Percentiles rank a stretch among this genome's conserved stretches.
phyloP scores from a whole-genome alignment of 2,329 filamentous ascomycete genomes.

The Hypoxylon sp. region DNA sequence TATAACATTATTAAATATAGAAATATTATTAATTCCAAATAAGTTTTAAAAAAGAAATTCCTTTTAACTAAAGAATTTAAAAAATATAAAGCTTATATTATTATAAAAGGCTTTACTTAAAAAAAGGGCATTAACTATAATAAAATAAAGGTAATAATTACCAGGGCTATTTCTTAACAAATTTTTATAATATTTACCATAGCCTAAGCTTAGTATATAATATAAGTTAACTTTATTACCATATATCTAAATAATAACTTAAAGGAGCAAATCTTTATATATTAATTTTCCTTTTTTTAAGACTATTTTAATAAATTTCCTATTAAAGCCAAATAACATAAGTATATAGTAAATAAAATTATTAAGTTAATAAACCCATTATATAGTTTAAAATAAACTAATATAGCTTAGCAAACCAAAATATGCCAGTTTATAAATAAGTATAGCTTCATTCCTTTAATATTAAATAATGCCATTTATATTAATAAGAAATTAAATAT shows the following conservation, averaged over 20 bases:
- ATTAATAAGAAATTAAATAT: not conserved
- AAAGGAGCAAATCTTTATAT: not conserved
- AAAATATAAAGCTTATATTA: not conserved
- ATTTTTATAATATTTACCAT: not conserved
- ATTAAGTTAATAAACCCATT: conserved; percentile 3
- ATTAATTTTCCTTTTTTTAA: not conserved
- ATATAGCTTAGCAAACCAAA: not conserved
- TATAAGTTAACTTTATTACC: too few species aligned
- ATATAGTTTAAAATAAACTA: not conserved
- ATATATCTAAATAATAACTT: too few species aligned
- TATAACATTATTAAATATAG: not conserved
- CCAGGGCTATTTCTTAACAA: not conserved
- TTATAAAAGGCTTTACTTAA: too few species aligned
- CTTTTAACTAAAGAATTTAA: not conserved
- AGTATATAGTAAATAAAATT: not conserved
- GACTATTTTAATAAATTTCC: not conserved
- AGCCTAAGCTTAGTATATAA: not conserved
- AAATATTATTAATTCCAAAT: too few species aligned
- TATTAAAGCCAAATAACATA: not conserved
- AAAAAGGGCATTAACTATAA: not conserved
- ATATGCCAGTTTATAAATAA: not conserved
- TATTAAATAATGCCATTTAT: not conserved
- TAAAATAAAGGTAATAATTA: not conserved
- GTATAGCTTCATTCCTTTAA: not conserved
- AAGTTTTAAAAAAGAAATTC: not conserved